Conservation (phyloP, 106 monocot genomes). For the Apostasia shenzhenica region DNA sequence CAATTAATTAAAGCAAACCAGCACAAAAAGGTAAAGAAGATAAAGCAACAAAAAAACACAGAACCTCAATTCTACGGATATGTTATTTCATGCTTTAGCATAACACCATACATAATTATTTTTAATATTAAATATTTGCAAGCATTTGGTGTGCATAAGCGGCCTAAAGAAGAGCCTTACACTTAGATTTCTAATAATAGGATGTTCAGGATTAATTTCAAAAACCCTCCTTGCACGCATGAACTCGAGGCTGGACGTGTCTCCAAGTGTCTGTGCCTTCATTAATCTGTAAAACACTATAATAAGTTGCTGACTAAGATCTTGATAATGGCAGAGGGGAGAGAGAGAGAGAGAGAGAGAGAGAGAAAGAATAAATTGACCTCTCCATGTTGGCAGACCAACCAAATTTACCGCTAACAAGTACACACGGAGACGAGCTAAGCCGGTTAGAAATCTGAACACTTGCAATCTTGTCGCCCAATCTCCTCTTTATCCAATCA, state of each 20-base stretch:
- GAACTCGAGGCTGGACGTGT: slow-evolving; percentile 71
- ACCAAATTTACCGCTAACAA: slow-evolving; percentile 94
- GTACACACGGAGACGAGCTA: slow-evolving; percentile 87
- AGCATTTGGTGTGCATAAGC: too few relatives aligned
- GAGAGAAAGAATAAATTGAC: slow-evolving; percentile 15
- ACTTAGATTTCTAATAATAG: slow-evolving; percentile 72
- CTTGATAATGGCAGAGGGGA: background rate
- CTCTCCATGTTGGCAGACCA: slow-evolving; percentile 99
- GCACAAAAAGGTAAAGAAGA: too few relatives aligned
- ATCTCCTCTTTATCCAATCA: slow-evolving; percentile 90
- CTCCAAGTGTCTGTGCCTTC: slow-evolving; percentile 84
- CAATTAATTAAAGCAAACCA: too few relatives aligned
- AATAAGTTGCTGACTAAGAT: background rate
- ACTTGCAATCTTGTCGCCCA: slow-evolving; percentile 84
- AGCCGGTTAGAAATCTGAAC: slow-evolving; percentile 91
- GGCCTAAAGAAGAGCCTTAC: slow-evolving; percentile 28
- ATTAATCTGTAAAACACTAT: slow-evolving; percentile 58
- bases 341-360: background rate
- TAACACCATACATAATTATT: too few relatives aligned
- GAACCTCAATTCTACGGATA: too few relatives aligned
- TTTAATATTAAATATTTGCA: too few relatives aligned
- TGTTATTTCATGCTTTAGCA: too few relatives aligned
- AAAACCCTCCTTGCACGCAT: slow-evolving; percentile 90
- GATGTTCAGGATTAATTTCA: slow-evolving; percentile 95
- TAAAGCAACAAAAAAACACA: too few relatives aligned